Evolutionary conservation across 768 basidiomycete species (phyloP), one percentile per base, ranked within the genome.

Genomic region (Strobilomyces confusus): DNA sequence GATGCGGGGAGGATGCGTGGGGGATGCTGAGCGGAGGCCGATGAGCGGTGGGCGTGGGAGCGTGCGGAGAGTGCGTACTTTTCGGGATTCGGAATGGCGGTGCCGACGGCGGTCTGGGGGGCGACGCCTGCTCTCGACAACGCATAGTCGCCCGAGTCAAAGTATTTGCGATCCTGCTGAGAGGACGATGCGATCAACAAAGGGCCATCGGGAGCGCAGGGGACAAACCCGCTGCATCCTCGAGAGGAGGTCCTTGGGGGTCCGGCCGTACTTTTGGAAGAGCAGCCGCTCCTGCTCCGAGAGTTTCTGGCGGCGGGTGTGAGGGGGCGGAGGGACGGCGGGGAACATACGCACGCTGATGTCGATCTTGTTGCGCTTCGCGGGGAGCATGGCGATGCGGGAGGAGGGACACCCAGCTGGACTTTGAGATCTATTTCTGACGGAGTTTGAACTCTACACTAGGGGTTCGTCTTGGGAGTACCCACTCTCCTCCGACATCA

Each of bases 101-200:
- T 98, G 26, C 97, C 97, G 51, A 98, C 92, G 3, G 83, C 79
- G 58, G 80, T 89, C 69, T 92, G 90, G 44, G 91, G 86, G n/a
- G 87, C 79, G 44, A 88, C 86, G 25, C 97, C 89, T 3, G 97
- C 97, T 72, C 98, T 98, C 47, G 92, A 93, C 60, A 99, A 78
- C 29, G 95, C 95, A 66, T 98, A 98, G 71, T 99, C 97, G 53
- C 97, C 97, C 51, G 95, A 98, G 74, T 98, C 97, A 71, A 99
- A 99, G 75, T 93, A 99, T 73, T 98, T 98, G 65, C 97, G 90
- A 67, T 99, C 95, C 95, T 98, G 61, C 34, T 48, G 22, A 43
- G n/a, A 58, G 52, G 50, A 15, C 6, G 29, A 36, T 37, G 51
- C 40, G 57, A 47, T 56, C 43, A 51, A 25, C 34, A 48, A 52